phyloP scores from a whole-genome alignment of 139 green algal species.

The Closterium sp. region DNA sequence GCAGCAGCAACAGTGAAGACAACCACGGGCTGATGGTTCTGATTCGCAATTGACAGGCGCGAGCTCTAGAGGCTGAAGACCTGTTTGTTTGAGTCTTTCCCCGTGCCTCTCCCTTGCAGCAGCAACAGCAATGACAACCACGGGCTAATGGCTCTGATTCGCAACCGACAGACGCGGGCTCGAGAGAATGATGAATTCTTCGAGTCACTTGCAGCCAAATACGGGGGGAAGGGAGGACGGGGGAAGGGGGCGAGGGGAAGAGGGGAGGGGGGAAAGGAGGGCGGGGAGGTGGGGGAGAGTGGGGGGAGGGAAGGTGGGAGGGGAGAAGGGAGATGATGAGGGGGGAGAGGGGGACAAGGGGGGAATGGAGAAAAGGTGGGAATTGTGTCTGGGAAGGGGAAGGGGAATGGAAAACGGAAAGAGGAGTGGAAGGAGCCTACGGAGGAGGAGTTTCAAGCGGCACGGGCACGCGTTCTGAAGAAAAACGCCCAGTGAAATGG shows the following conservation, averaged over 20 bases:
- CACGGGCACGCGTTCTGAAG: too few relatives aligned
- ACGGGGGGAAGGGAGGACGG: constrained; percentile 1
- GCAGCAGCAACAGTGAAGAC: not conserved
- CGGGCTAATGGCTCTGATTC: constrained; percentile 9
- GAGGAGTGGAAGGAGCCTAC: constrained; percentile 1
- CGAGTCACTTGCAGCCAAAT: constrained; percentile 15
- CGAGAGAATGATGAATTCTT: not conserved
- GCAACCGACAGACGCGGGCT: not conserved
- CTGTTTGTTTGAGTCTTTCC: not conserved
- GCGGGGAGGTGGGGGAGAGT: not conserved
- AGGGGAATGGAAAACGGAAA: not conserved
- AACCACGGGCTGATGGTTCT: not conserved
- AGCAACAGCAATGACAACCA: not conserved
- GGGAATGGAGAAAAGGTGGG: not conserved
- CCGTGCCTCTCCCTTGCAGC: not conserved
- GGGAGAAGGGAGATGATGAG: not conserved
- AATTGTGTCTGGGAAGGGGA: not conserved
- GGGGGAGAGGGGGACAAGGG: not conserved
- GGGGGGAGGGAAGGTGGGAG: not conserved
- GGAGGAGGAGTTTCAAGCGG: too few relatives aligned
- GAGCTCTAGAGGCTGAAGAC: too few relatives aligned
- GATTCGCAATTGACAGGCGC: not conserved
- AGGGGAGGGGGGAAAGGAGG: not conserved
- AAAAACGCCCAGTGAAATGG: too few relatives aligned
- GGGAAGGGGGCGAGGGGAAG: not conserved